These are phyloP conservation scores for Macrophomina pseudophaseolina DNA, from an alignment of 2,329 filamentous ascomycete species.

Conservation along the genomic window DNA sequence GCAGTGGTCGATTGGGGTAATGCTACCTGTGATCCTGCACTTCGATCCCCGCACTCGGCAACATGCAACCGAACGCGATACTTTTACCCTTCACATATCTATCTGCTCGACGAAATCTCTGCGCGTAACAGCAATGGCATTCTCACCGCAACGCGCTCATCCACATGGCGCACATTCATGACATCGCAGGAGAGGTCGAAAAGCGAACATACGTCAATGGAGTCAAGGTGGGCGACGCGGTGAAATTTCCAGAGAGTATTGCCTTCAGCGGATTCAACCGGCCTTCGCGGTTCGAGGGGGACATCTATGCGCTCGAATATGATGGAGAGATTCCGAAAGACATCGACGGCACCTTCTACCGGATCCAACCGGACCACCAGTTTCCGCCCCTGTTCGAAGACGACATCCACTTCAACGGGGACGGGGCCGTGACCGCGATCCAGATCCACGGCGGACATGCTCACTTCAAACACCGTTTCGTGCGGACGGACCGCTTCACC, in stretches of 20 bases:
- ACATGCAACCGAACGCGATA: background rate
- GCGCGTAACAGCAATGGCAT: too few relatives aligned
- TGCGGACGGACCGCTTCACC: slow-evolving; percentile 50
- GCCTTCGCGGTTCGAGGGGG: slow-evolving; percentile 47
- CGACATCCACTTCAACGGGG: slow-evolving; percentile 57
- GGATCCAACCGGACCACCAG: slow-evolving; percentile 52
- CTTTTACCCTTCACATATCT: background rate
- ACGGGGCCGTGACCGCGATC: slow-evolving; percentile 51
- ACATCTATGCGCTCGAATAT: slow-evolving; percentile 47
- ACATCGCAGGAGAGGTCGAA: slow-evolving; percentile 9
- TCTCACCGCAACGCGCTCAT: background rate
- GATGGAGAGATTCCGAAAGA: slow-evolving; percentile 48
- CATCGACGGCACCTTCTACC: slow-evolving; percentile 53
- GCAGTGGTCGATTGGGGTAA: too few relatives aligned
- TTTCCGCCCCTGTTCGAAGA: slow-evolving; percentile 62
- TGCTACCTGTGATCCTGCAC: too few relatives aligned
- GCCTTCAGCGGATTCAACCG: slow-evolving; percentile 49
- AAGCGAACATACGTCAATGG: slow-evolving; percentile 34
- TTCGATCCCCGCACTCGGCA: slow-evolving; percentile 8
- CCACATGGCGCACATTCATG: slow-evolving; percentile 16
- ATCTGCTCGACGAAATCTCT: background rate
- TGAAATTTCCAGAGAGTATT: slow-evolving; percentile 40
- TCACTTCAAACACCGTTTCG: slow-evolving; percentile 50
- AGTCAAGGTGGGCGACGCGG: slow-evolving; percentile 34
- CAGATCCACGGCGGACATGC: slow-evolving; percentile 49